Base-by-base conservation (phyloP, 169 alveolate species). In the Perkinsus chesapeaki region DNA sequence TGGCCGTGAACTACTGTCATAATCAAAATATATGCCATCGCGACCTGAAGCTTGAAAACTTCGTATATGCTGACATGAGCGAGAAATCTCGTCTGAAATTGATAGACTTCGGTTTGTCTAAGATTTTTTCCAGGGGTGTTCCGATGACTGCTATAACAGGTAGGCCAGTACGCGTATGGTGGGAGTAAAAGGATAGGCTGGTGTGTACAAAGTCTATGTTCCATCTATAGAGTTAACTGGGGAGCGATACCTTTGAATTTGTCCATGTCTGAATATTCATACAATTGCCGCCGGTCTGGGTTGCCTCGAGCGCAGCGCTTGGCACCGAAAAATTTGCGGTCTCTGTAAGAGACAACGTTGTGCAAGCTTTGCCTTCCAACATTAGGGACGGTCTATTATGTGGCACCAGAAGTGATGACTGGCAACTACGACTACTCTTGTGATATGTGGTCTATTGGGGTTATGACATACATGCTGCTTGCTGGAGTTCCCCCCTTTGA, bases 401-500 rank as follows among this genome's bases (percentile, higher is more conserved):
- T 94, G 31, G 91, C 93, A 10, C 96, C 96, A 39, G 96, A 94
- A 72, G 95, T 94, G 3, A 60, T 60, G 82, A 60, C 82, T 7
- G 95, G 96, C 60, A 48, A 94, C 73, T 95, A 95, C 92, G 93
- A 93, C 0, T 92, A 95, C 31, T 93, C 94, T 31, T 95, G 96
- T 91, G 96, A 95, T 92, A 91, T 95, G 93, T 95, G 96, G 96
- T 93, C 95, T 16, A 73, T 95, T 39, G 96, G 96, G 37, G 97
- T 96, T 39, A 95, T 95, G 37, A 73, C 93, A 16, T 94, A 91
- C 94, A 95, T 96, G 39, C 94, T 96, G 47, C 95, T 96, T 0
- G 93, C 96, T 19, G 98, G 98, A 0, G 92, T 90, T 73, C 97
- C 98, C 3, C 98, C 99, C 31, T 98, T 98, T 93, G 95, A 96